Base-by-base conservation (phyloP, 257 asterid genomes). In the Solanum pennellii region DNA sequence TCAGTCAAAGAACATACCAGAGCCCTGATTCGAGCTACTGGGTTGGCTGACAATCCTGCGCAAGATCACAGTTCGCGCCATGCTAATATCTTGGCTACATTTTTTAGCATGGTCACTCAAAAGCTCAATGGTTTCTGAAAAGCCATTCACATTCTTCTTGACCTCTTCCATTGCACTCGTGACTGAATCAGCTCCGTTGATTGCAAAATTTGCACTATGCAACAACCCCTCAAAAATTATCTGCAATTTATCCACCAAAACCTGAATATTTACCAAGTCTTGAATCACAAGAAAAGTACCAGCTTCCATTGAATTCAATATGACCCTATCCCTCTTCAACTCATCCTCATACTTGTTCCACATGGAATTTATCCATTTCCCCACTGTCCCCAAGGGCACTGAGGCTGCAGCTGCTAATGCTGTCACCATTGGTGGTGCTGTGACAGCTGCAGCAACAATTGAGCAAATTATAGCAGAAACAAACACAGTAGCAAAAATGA, bases 361-460 rank as follows among this genome's bases (percentile, higher is more conserved):
- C 75, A 93, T 87, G 6, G 94, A 89, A 77, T 93, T 92, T 5
- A 94, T 90, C 97, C 97, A 94, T 66, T 90, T 92, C 65, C 97
- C 95, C 91, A 92, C 91, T 16, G 96, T 92, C 29, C 93, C 95
- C 84, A 94, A 29, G 1, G 97, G 97, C 9, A 93, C 84, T 15
- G 97, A 87, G 16, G 96, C 72, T 4, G 97, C 97, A 0, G 97
- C 97, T 2, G 94, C 96, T 23, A 92, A 82, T 6, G 96, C 97
- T 0, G 95, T 92, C 39, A 92, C 94, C 31, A 93, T 93, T 0
- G 97, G 96, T 3, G 97, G 97, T 3, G 95, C 97, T 7, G 97
- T 92, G 90, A 94, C 86, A 13, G 97, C 98, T 5, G 98, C 97
- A 15, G 95, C 97, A 91, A 94, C 95, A 82, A 93, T 94, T 2